These are phyloP conservation scores for Catenaria anguillulae DNA, from an alignment of 371 early-diverging fungal species.

Conservation along the genomic window DNA sequence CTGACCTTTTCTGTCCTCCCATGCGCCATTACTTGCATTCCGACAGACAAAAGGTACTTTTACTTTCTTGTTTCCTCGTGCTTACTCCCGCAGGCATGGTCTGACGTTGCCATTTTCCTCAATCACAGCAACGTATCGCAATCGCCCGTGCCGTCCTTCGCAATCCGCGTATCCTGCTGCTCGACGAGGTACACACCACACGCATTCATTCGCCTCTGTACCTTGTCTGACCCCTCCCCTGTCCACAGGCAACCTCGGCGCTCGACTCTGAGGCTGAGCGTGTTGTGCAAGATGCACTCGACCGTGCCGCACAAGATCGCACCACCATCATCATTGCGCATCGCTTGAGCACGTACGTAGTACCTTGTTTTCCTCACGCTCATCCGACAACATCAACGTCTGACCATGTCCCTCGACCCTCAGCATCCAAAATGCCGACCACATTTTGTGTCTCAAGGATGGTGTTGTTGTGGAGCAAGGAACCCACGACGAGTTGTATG, in stretches of 20 bases:
- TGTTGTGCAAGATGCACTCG: constrained; percentile 44
- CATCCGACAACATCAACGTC: not conserved
- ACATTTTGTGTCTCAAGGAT: constrained; percentile 43
- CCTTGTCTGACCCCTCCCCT: too few species aligned
- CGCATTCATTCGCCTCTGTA: too few species aligned
- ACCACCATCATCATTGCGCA: constrained; percentile 56
- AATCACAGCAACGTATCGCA: constrained; percentile 58
- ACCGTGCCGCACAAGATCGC: constrained; percentile 35
- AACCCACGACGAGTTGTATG: constrained; percentile 34
- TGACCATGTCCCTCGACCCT: constrained; percentile 39
- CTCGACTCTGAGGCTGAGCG: constrained; percentile 39
- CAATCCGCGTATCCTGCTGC: constrained; percentile 46
- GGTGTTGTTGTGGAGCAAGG: constrained; percentile 44
- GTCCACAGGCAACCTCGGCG: constrained; percentile 50
- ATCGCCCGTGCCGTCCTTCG: too few species aligned
- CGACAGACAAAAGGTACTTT: too few species aligned
- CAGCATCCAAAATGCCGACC: constrained; percentile 43
- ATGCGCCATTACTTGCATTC: too few species aligned
- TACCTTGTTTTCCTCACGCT: not conserved
- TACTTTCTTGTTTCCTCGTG: too few species aligned
- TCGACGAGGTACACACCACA: constrained; percentile 41
- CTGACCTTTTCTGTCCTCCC: too few species aligned
- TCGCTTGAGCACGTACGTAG: constrained; percentile 12
- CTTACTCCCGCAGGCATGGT: constrained; percentile 47
- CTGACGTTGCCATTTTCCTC: too few species aligned